Evolutionary conservation across 176 grass and related monocot species (phyloP).

Genomic region (Pharus latifolius): DNA sequence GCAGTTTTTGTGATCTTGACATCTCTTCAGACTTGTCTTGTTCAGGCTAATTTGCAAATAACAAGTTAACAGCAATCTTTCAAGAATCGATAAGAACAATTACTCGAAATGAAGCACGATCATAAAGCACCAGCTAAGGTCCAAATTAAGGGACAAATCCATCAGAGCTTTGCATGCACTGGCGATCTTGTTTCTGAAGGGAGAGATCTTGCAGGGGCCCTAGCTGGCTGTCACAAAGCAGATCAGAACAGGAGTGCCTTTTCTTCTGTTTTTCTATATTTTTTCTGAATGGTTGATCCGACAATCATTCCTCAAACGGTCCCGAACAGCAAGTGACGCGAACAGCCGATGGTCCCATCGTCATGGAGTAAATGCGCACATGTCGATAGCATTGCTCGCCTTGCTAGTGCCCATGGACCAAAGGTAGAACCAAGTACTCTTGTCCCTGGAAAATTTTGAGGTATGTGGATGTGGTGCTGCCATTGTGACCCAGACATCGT

Average conservation of each 20-base stretch:
- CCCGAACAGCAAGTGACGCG: neutral
- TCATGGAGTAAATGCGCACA: neutral
- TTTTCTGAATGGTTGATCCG: neutral
- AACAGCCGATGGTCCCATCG: neutral
- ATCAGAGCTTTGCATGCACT: neutral
- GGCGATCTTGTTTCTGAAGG: neutral
- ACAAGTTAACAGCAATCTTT: neutral
- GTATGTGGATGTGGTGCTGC: neutral
- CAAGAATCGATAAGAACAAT: neutral
- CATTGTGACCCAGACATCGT: neutral
- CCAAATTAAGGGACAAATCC: neutral
- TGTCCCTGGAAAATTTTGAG: neutral
- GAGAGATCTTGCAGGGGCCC: neutral
- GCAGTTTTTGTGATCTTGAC: neutral
- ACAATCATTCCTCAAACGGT: neutral
- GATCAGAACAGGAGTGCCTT: neutral
- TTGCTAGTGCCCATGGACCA: neutral
- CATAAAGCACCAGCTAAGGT: neutral
- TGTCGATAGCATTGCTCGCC: neutral
- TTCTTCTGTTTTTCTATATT: no score
- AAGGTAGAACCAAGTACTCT: neutral
- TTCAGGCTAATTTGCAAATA: neutral
- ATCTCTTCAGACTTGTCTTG: neutral
- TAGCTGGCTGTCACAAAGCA: neutral
- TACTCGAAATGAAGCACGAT: neutral